phyloP scores from a whole-genome alignment of 768 basidiomycete genomes.

The Suillus spraguei region DNA sequence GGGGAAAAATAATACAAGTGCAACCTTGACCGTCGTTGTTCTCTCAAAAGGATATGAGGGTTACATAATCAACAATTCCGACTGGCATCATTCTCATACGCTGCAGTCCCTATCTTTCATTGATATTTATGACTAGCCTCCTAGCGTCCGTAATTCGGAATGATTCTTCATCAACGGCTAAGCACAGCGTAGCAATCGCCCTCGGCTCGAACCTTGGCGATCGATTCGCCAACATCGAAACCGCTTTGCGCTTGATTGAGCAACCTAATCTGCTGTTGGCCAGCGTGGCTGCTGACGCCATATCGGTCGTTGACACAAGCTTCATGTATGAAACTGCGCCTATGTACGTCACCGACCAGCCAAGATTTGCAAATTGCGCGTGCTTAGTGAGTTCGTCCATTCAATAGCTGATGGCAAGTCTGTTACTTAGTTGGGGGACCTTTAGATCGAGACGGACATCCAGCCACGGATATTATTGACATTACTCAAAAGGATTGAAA shows the following conservation, averaged over 20 bases:
- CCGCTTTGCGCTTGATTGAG: conserved; percentile 74
- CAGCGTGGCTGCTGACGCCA: conserved; percentile 26
- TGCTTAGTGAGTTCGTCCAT: conserved; percentile 64
- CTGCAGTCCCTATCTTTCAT: not conserved
- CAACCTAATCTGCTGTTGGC: conserved; percentile 36
- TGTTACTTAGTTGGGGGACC: not conserved
- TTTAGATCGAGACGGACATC: conserved; percentile 79
- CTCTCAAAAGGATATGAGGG: not conserved
- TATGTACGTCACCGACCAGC: conserved; percentile 95
- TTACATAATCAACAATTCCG: not conserved
- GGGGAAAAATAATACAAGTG: not conserved
- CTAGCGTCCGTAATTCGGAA: not conserved
- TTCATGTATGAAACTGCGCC: conserved; percentile 92
- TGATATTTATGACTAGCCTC: not conserved
- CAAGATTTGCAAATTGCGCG: conserved; percentile 87
- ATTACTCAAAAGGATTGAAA: conserved; percentile 75
- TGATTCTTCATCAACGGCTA: not conserved
- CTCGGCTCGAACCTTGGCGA: conserved; percentile 93
- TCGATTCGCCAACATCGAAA: conserved; percentile 78
- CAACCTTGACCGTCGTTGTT: not conserved
- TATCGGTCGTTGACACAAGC: conserved; percentile 71
- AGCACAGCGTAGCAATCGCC: conserved; percentile 63
- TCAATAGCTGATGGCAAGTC: not conserved
- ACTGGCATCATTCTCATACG: not conserved
- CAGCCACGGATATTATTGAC: conserved; percentile 57